Evolutionary conservation across 306 rosid species (phyloP).

Genomic region (Lithocarpus polystachyus): DNA sequence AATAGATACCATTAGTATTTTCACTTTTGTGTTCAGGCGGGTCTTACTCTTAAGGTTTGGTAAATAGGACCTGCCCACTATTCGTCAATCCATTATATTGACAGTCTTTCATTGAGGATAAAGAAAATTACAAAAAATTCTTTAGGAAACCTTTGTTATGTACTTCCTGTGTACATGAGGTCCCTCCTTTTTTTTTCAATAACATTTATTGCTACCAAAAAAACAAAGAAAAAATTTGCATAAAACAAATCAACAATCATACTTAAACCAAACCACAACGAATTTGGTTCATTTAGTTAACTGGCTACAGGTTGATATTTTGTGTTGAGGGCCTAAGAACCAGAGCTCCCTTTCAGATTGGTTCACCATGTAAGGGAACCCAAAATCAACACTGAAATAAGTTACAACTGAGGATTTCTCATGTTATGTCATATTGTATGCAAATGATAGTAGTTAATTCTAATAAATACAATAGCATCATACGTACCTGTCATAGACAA

Average conservation of each 20-base stretch:
- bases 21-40: not conserved
- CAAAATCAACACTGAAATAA: not conserved
- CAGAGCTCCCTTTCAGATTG: not conserved
- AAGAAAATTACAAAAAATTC: not conserved
- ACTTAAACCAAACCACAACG: not conserved
- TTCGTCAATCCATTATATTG: not conserved
- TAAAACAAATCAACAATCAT: not conserved
- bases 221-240: too few relatives aligned
- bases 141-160: too few relatives aligned
- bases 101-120: not conserved
- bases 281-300: not conserved
- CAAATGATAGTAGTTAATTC: not conserved
- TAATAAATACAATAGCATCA: not conserved
- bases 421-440: not conserved
- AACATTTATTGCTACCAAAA: too few relatives aligned
- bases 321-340: not conserved
- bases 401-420: not conserved
- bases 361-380: not conserved
- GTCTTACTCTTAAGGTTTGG: not conserved
- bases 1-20: not conserved
- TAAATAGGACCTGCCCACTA: not conserved
- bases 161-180: too few relatives aligned
- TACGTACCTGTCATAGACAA: slow-evolving; percentile 78
- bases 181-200: too few relatives aligned
- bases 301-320: not conserved